Conservation (phyloP, 208 protist species). For the Porcisia deanei region DNA sequence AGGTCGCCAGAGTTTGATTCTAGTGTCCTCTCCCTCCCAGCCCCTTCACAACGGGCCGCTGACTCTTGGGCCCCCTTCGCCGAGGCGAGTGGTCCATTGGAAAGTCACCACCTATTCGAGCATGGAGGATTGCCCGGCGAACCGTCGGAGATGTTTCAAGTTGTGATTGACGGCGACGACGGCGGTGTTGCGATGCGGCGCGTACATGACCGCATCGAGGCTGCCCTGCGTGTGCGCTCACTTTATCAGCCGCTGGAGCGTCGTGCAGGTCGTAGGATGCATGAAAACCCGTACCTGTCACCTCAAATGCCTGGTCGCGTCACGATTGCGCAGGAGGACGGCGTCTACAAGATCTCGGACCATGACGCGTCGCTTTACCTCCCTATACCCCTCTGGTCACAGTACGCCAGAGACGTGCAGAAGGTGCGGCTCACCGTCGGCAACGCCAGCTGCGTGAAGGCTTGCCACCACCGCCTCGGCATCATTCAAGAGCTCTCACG, state of each 20-base stretch:
- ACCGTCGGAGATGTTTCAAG: slow-evolving; percentile 79
- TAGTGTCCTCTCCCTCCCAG: background rate
- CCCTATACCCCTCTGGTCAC: slow-evolving; percentile 49
- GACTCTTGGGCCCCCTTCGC: background rate
- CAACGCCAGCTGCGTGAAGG: slow-evolving; percentile 69
- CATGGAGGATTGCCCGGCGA: slow-evolving; percentile 13
- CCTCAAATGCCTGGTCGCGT: slow-evolving; percentile 33
- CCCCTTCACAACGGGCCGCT: background rate
- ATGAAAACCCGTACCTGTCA: slow-evolving; percentile 20
- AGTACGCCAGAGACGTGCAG: slow-evolving; percentile 77
- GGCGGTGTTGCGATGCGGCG: slow-evolving; percentile 87
- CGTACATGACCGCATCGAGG: slow-evolving; percentile 83
- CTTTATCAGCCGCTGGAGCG: slow-evolving; percentile 40
- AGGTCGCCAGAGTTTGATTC: background rate
- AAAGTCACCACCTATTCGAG: background rate
- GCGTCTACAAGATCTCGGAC: slow-evolving; percentile 72
- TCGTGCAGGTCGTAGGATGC: slow-evolving; percentile 8
- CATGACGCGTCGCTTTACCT: slow-evolving; percentile 40
- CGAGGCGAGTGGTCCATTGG: background rate
- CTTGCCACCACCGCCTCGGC: slow-evolving; percentile 85
- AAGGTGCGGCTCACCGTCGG: slow-evolving; percentile 71
- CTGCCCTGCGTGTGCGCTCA: slow-evolving; percentile 62
- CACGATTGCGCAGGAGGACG: slow-evolving; percentile 54
- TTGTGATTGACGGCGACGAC: slow-evolving; percentile 91
- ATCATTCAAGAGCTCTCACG: slow-evolving; percentile 93